phyloP scores from a whole-genome alignment of 352 stramenopile species.

The Pythium apleroticum region DNA sequence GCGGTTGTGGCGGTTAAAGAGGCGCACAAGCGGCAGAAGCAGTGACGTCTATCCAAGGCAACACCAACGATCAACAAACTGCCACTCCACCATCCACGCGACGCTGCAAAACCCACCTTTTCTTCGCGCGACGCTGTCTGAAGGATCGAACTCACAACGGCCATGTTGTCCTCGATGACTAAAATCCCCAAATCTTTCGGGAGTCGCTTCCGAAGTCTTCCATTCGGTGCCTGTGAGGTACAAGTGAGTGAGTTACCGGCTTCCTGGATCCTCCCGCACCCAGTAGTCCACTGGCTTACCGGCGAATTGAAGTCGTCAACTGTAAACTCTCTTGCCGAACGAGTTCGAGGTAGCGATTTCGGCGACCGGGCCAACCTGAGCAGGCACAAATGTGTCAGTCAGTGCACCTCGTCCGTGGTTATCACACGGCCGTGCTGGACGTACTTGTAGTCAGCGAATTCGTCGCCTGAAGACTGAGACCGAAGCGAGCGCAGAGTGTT shows the following conservation, averaged over 20 bases:
- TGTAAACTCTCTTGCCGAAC: constrained; percentile 21
- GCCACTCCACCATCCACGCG: neutral
- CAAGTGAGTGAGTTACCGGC: neutral
- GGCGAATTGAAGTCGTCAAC: constrained; percentile 25
- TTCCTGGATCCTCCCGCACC: too few species aligned
- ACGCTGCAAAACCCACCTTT: constrained; percentile 35
- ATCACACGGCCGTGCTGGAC: neutral
- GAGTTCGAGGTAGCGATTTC: constrained; percentile 19
- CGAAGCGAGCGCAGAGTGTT: constrained; percentile 22
- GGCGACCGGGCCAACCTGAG: constrained; percentile 20
- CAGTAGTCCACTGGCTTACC: too few species aligned
- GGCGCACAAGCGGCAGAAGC: constrained; percentile 37
- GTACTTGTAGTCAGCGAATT: constrained; percentile 28
- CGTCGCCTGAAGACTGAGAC: constrained; percentile 28
- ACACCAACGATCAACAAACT: neutral
- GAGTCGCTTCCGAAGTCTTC: constrained; percentile 11
- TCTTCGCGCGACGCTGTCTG: constrained; percentile 73
- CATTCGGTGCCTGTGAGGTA: constrained; percentile 1
- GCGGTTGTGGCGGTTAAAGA: constrained; percentile 35
- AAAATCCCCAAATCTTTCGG: constrained; percentile 51
- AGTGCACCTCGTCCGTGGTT: neutral
- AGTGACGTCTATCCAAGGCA: constrained; percentile 28
- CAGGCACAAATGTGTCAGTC: too few species aligned
- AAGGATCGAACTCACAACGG: constrained; percentile 69
- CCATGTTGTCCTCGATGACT: constrained; percentile 72